Evolutionary conservation across 1,284 basidiomycete genomes (phyloP).

Genomic region (Exobasidium cylindrosporum): DNA sequence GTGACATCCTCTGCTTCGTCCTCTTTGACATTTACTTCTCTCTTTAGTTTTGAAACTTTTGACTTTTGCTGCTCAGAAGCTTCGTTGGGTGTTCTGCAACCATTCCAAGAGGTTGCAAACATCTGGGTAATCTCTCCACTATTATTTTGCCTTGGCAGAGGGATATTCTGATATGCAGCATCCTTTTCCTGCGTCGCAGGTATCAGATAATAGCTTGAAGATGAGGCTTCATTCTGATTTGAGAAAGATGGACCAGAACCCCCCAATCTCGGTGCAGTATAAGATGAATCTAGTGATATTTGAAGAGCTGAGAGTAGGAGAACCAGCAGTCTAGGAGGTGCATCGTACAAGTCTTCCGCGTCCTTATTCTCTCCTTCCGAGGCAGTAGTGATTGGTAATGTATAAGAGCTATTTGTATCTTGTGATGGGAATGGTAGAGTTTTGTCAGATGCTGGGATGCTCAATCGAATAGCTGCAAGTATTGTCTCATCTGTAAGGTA

Average conservation of each 20-base stretch:
- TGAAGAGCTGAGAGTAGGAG: slow-evolving; percentile 5
- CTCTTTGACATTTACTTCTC: neutral
- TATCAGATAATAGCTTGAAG: neutral
- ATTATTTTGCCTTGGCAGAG: neutral
- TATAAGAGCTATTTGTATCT: neutral
- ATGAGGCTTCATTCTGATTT: neutral
- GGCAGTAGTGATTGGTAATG: neutral
- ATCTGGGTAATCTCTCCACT: slow-evolving; percentile 8
- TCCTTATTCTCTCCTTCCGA: neutral
- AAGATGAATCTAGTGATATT: neutral
- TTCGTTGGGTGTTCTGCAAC: neutral
- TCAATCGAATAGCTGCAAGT: neutral
- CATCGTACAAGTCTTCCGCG: neutral
- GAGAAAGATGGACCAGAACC: too few species aligned
- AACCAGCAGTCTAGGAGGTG: neutral
- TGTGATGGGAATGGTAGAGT: slow-evolving; percentile 1
- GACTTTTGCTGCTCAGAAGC: neutral
- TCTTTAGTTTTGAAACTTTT: neutral
- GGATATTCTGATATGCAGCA: slow-evolving; percentile 3
- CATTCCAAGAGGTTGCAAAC: neutral
- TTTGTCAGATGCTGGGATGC: slow-evolving; percentile 2
- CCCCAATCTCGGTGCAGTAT: neutral
- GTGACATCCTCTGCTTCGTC: neutral
- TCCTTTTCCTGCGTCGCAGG: neutral
- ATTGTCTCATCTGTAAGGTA: slow-evolving; percentile 7